Evolutionary conservation across 176 grass and related monocot species (phyloP).

Genomic region (Musa beccarii): DNA sequence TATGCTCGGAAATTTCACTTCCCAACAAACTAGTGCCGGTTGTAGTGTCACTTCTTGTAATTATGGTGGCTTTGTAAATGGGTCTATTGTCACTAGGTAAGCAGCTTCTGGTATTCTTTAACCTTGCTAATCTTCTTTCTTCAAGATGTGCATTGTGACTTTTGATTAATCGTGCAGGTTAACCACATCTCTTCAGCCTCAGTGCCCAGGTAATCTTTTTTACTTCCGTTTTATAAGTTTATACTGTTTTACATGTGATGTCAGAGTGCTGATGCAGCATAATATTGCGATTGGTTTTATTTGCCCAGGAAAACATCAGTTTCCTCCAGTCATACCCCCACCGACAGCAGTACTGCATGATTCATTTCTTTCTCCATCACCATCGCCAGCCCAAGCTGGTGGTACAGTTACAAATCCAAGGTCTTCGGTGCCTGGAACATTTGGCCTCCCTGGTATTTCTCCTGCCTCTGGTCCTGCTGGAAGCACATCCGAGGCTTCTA

Average conservation of each 20-base stretch:
- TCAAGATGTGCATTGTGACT: not conserved
- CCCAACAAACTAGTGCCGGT: constrained; percentile 45
- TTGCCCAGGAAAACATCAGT: constrained; percentile 46
- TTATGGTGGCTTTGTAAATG: constrained; percentile 84
- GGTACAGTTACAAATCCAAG: constrained; percentile 44
- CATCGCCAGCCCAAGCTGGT: constrained; percentile 48
- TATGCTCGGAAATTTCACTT: constrained; percentile 64
- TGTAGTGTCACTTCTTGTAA: constrained; percentile 83
- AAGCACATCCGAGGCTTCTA: constrained; percentile 42
- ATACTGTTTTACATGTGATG: not conserved
- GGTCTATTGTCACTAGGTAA: constrained; percentile 65
- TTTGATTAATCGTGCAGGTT: constrained; percentile 31
- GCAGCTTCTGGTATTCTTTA: not conserved
- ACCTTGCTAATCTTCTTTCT: not conserved
- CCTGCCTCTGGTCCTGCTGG: constrained; percentile 38
- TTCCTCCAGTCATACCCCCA: constrained; percentile 42
- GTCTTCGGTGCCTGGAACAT: constrained; percentile 42
- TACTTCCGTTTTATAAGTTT: constrained; percentile 2
- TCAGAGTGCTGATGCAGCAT: not conserved
- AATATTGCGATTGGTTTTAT: not conserved
- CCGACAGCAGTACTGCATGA: constrained; percentile 46
- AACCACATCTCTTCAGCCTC: constrained; percentile 45
- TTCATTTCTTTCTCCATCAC: constrained; percentile 47
- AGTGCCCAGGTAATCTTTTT: constrained; percentile 67
- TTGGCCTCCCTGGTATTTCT: constrained; percentile 41